phyloP scores from a whole-genome alignment of 768 basidiomycete species.

The Lactifluus piperatus region DNA sequence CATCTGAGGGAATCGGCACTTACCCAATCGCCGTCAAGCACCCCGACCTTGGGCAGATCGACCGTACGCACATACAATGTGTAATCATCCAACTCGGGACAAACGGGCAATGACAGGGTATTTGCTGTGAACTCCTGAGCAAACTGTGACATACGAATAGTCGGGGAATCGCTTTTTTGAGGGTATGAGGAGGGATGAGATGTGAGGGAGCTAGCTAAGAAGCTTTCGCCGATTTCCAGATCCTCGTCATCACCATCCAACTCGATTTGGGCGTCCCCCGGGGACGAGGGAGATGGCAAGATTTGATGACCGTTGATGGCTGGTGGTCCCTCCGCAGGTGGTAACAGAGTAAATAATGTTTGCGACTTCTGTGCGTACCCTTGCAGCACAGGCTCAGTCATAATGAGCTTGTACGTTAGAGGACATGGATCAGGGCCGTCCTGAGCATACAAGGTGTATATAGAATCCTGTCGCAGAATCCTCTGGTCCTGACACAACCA shows the following conservation, averaged over 20 bases:
- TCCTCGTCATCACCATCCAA: slow-evolving; percentile 14
- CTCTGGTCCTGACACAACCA: slow-evolving; percentile 20
- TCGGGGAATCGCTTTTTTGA: background rate
- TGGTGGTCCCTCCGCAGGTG: background rate
- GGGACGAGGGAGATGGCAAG: background rate
- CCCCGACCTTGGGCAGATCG: slow-evolving; percentile 58
- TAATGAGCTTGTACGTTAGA: slow-evolving; percentile 14
- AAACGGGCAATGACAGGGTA: slow-evolving; percentile 29
- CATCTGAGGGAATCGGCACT: slow-evolving; percentile 16
- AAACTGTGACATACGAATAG: slow-evolving; percentile 14
- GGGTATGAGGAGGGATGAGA: slow-evolving; percentile 15
- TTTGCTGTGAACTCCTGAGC: slow-evolving; percentile 23
- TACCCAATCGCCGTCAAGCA: slow-evolving; percentile 77
- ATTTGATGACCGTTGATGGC: slow-evolving; percentile 18
- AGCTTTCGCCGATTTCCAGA: slow-evolving; percentile 66
- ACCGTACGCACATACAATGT: slow-evolving; percentile 53
- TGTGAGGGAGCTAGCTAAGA: slow-evolving; percentile 33
- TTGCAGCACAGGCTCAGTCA: slow-evolving; percentile 17
- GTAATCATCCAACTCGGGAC: slow-evolving; percentile 37
- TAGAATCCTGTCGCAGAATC: slow-evolving; percentile 48
- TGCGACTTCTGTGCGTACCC: slow-evolving; percentile 16
- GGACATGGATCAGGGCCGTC: background rate
- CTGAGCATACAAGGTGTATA: slow-evolving; percentile 26
- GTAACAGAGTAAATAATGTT: slow-evolving; percentile 16
- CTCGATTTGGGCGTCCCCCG: slow-evolving; percentile 12